A percentile compares a stretch with the other conserved stretches of the same genome.
phyloP scores from a whole-genome alignment of 2,329 filamentous ascomycete species.

The Aspergillus amoenus region DNA sequence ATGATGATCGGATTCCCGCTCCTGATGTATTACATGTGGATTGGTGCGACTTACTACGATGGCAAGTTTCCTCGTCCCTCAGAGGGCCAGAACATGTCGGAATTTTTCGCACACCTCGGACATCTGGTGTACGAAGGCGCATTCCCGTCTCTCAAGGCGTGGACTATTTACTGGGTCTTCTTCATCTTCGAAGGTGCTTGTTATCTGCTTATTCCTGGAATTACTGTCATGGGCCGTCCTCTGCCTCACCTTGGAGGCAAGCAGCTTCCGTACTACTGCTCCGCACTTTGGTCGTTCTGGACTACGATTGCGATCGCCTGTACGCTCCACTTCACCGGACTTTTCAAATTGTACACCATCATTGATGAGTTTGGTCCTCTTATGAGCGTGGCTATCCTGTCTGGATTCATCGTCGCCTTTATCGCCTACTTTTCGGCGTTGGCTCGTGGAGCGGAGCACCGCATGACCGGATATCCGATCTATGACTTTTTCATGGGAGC shows the following conservation, averaged over 20 bases:
- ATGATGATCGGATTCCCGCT: conserved; percentile 94
- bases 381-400: conserved; percentile 88
- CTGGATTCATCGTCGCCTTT: conserved; percentile 79
- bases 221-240: conserved; percentile 85
- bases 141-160: conserved; percentile 78
- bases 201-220: conserved; percentile 83
- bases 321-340: conserved; percentile 74
- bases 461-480: conserved; percentile 80
- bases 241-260: conserved; percentile 78
- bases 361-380: conserved; percentile 94
- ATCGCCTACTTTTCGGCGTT: conserved; percentile 85
- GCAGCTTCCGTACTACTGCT: conserved; percentile 93
- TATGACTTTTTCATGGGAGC: conserved; percentile 93
- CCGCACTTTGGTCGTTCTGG: conserved; percentile 83
- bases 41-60: conserved; percentile 88
- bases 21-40: conserved; percentile 99
- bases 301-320: conserved; percentile 71
- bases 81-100: conserved; percentile 63
- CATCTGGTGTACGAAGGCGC: conserved; percentile 77
- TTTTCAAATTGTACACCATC: conserved; percentile 87
- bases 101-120: conserved; percentile 72
- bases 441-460: conserved; percentile 76
- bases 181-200: conserved; percentile 79
- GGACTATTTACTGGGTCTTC: conserved; percentile 93
- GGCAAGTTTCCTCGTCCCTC: conserved; percentile 72